A percentile compares a stretch with the other conserved stretches of the same genome.
Conservation (phyloP, 257 asterid genomes). For the Solanum pinnatisectum region DNA sequence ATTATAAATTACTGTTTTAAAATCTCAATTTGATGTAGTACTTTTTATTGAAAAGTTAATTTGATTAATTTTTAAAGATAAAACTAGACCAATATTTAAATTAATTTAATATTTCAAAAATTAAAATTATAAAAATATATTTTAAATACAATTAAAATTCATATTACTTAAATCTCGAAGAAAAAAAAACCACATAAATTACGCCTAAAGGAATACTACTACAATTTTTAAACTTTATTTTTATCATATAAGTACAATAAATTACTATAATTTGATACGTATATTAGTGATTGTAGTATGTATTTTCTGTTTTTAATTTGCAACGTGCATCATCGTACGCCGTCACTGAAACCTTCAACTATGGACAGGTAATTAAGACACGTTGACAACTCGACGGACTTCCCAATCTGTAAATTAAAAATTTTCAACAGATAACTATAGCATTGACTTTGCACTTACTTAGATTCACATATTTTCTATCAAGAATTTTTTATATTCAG, state of each 20-base stretch:
- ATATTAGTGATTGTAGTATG: not conserved
- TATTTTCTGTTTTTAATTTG: not conserved
- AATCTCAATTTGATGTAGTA: no score
- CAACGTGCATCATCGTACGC: not conserved
- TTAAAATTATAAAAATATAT: no score
- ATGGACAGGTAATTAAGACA: not conserved
- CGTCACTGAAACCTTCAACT: not conserved
- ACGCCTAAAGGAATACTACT: not conserved
- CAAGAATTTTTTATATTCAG: no score
- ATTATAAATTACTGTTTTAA: not conserved
- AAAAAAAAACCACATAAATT: no score
- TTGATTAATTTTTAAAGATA: no score
- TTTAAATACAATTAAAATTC: no score
- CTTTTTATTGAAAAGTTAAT: no score
- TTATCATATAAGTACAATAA: not conserved
- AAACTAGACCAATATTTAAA: no score
- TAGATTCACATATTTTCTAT: no score
- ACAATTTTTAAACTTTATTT: not conserved
- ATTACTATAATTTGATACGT: not conserved
- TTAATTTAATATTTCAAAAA: no score
- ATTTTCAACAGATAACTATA: not conserved
- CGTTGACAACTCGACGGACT: not conserved
- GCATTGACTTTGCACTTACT: not conserved
- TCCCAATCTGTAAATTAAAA: not conserved
- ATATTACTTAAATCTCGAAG: not conserved